Evolutionary conservation across 2,329 filamentous ascomycete species (phyloP), one percentile per base, ranked within the genome.

Genomic region (Aspergillus jensenii): DNA sequence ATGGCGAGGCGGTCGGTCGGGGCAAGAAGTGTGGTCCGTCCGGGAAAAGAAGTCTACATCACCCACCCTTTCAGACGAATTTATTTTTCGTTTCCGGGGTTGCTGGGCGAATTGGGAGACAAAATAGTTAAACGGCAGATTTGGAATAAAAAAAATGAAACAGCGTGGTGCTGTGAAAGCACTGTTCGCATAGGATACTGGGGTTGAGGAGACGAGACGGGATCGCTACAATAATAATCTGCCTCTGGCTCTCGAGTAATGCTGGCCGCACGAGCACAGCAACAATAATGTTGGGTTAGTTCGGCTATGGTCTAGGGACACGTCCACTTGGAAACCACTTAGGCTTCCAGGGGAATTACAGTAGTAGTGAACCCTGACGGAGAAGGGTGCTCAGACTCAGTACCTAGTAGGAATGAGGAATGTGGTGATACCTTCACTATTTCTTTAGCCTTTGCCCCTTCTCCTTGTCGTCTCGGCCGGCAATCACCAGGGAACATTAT

Each of bases 1-100:
- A 60, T 53, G 60, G 60, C 60, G 67, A 67, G 67, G 63, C 61
- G 62, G 68, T 66, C 64, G 64, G 64, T 59, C 60, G 63, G 66
- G 60, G 61, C 46, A 58, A 58, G 52, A 56, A 53, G 48, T 54
- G 49, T 47, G 51, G 39, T 53, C 31, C 49, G 45, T 33, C 15
- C 46, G 14, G 56, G 54, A 54, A 54, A 47, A 40, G 43, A 19
- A 17, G 19, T 47, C 52, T 48, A 54, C 52, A 40, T 40, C 33
- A 27, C 49, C 21, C 33, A 27, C 49, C 21, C 40, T 41, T 31
- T 19, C 44, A 17, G 44, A 15, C 21, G 12, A 35, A 21, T 46
- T 37, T 17, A 40, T 27, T 35, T 52, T 50, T 51, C 15, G 21
- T 35, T 33, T 45, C 19, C 45, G 8, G 25, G 17, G n/a, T n/a